Conservation (phyloP, 805 yeast species). For the Metschnikowia noctiluminum region DNA sequence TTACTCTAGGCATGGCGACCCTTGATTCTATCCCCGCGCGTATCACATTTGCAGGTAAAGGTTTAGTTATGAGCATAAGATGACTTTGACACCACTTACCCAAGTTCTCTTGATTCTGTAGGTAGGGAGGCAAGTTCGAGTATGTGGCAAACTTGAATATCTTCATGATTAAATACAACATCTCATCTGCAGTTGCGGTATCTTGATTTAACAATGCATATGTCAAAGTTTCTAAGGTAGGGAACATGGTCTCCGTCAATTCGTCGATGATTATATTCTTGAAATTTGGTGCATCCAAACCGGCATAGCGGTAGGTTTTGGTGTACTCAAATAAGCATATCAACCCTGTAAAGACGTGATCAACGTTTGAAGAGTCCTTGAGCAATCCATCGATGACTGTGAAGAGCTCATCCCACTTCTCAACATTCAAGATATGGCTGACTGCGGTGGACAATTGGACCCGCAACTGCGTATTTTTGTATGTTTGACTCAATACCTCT, state of each 20-base stretch:
- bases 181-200: slow-evolving; percentile 16
- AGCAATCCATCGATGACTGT: slow-evolving; percentile 13
- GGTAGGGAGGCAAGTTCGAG: slow-evolving; percentile 36
- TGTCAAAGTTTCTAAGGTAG: slow-evolving; percentile 32
- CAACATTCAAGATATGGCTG: slow-evolving; percentile 48
- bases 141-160: slow-evolving; percentile 40
- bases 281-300: slow-evolving; percentile 42
- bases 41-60: slow-evolving; percentile 33
- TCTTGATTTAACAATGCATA: slow-evolving; percentile 27
- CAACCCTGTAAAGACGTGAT: slow-evolving; percentile 39
- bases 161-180: slow-evolving; percentile 40
- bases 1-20: slow-evolving; percentile 39
- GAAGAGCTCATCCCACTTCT: slow-evolving; percentile 41
- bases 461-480: slow-evolving; percentile 37
- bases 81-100: slow-evolving; percentile 43
- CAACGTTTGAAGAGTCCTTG: slow-evolving; percentile 32
- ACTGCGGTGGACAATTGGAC: slow-evolving; percentile 59
- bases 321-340: slow-evolving; percentile 40
- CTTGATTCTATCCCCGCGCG: slow-evolving; percentile 32
- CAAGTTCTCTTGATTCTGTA: slow-evolving; percentile 32
- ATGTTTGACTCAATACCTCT: slow-evolving; percentile 31
- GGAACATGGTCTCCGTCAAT: slow-evolving; percentile 33
- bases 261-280: slow-evolving; percentile 41
- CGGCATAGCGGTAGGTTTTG: slow-evolving; percentile 38
- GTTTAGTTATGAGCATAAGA: slow-evolving; percentile 36